Evolutionary conservation across 2,329 filamentous ascomycete genomes (phyloP).

Genomic region (Thermoascus crustaceus): DNA sequence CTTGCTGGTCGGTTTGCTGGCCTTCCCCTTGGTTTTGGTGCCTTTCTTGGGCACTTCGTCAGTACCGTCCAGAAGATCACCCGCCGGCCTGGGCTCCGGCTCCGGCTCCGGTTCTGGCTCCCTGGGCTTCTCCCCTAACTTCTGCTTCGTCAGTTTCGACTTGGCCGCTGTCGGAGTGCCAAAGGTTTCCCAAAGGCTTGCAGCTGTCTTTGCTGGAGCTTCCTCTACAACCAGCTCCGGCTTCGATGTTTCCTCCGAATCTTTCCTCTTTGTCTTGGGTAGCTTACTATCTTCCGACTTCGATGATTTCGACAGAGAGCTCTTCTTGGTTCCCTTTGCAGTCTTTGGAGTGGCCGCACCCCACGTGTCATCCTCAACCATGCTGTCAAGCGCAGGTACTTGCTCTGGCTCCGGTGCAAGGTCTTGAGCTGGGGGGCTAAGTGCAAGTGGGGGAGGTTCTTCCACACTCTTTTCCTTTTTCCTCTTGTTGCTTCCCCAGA

Average conservation of each 20-base stretch:
- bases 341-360: constrained; percentile 29
- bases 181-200: constrained; percentile 39
- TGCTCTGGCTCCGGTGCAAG: constrained; percentile 32
- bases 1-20: constrained; percentile 14
- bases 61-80: constrained; percentile 18
- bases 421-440: constrained; percentile 40
- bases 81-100: constrained; percentile 11
- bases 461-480: constrained; percentile 40
- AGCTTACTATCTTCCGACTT: constrained; percentile 19
- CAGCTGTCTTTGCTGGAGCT: constrained; percentile 27
- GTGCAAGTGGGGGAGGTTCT: constrained; percentile 41
- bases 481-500: constrained; percentile 38
- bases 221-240: constrained; percentile 30
- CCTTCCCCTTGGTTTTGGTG: constrained; percentile 13
- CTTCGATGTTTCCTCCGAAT: constrained; percentile 19
- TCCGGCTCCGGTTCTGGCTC: constrained; percentile 13
- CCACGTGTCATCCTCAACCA: constrained; percentile 31
- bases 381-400: constrained; percentile 16
- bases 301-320: constrained; percentile 20
- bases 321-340: constrained; percentile 33
- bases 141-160: constrained; percentile 37
- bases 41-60: constrained; percentile 28
- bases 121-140: constrained; percentile 38
- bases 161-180: constrained; percentile 33
- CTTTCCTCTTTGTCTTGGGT: constrained; percentile 23